These are phyloP conservation scores for Salix udensis DNA, from an alignment of 345 rosid genomes.

Conservation along the genomic window DNA sequence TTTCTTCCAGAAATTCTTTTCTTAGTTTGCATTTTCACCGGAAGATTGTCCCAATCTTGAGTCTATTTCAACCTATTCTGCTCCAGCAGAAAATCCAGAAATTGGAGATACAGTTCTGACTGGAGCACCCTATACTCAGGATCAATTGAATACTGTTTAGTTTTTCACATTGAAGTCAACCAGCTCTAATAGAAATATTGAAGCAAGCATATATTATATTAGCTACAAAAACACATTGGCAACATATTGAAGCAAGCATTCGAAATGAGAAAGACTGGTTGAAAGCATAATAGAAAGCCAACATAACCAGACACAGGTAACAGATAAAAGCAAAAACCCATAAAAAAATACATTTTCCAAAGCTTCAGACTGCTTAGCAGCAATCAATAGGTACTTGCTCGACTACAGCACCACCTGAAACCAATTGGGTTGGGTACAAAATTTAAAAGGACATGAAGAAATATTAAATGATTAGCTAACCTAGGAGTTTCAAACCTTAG, in stretches of 20 bases:
- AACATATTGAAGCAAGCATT: neutral
- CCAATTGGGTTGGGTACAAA: too few relatives aligned
- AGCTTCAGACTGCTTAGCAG: neutral
- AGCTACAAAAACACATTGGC: neutral
- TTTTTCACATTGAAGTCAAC: neutral
- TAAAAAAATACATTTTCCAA: neutral
- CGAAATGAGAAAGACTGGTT: neutral
- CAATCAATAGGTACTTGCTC: too few relatives aligned
- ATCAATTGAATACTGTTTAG: neutral
- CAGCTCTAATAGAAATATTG: too few relatives aligned
- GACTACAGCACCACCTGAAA: too few relatives aligned
- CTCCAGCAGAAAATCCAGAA: conserved; percentile 2
- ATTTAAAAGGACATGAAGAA: too few relatives aligned
- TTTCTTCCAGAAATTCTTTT: conserved; percentile 50
- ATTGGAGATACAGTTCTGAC: neutral
- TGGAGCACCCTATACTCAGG: conserved; percentile 3
- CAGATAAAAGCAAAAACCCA: neutral
- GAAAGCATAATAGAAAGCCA: neutral
- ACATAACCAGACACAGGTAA: neutral
- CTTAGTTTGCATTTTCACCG: conserved; percentile 53
- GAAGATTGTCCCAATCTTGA: conserved; percentile 5
- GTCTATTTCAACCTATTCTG: neutral
- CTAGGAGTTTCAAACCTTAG: neutral
- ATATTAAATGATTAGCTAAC: too few relatives aligned
- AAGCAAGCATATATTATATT: neutral